These are phyloP conservation scores for Gnomoniopsis smithogilvyi DNA, from an alignment of 2,329 filamentous ascomycete species.

Conservation along the genomic window DNA sequence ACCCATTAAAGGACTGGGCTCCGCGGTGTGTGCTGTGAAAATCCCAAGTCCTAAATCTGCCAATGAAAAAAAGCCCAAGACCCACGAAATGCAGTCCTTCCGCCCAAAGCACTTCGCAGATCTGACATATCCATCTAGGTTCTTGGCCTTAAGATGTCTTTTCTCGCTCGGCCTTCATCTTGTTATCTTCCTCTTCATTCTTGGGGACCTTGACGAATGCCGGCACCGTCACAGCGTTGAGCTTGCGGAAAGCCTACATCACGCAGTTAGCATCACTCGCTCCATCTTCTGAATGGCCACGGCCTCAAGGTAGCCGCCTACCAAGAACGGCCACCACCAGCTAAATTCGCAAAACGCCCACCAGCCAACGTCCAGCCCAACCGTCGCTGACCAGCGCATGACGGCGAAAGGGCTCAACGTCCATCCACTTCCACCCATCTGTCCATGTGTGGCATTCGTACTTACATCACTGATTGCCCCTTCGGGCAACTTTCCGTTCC, in stretches of 20 bases:
- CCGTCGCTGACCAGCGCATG: constrained; percentile 15
- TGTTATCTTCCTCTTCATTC: constrained; percentile 31
- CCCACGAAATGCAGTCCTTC: no score
- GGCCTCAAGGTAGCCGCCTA: not conserved
- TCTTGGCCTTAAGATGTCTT: not conserved
- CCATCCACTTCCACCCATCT: not conserved
- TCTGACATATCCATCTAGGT: no score
- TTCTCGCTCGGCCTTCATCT: constrained; percentile 29
- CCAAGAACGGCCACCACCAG: constrained; percentile 3
- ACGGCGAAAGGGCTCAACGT: not conserved
- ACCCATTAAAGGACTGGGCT: no score
- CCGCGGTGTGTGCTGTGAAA: no score
- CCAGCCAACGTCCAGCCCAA: constrained; percentile 19
- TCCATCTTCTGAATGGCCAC: no score
- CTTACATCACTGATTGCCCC: constrained; percentile 32
- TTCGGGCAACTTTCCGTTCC: constrained; percentile 34
- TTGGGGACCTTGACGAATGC: constrained; percentile 32
- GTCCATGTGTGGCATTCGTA: not conserved
- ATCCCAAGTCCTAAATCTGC: no score
- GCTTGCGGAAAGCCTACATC: constrained; percentile 30
- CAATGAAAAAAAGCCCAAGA: no score
- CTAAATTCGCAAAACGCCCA: constrained; percentile 20
- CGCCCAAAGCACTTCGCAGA: no score
- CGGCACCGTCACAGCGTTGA: constrained; percentile 34
- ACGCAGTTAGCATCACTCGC: constrained; percentile 11